Base-by-base conservation (phyloP, 768 basidiomycete genomes). In the Phlebiopsis flavidoalba region DNA sequence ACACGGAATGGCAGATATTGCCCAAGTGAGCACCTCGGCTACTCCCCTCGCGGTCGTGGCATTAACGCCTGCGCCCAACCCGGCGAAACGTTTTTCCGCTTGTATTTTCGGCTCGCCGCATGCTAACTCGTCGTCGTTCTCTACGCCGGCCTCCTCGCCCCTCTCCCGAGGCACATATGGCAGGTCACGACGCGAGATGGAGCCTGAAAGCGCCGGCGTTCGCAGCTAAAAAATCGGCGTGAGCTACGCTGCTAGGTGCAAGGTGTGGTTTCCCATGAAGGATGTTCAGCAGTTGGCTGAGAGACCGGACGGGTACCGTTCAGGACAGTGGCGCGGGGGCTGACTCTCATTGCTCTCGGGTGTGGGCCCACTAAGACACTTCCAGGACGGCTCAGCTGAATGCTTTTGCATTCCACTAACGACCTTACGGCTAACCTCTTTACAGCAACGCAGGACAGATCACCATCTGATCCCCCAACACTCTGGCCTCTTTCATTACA, bases 201-300 rank as follows among this genome's bases (percentile, higher is more conserved):
- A 75, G 76, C 73, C 72, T 78, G 77, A 64, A 84, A 84, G 77
- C 76, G 80, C 73, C 73, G 76, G 73, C 71, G 72, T 64, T 73
- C 80, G 79, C 80, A 77, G 75, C 76, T 70, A 82, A 81, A n/a
- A n/a, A n/a, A 80, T 68, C 69, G 70, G 67, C 79, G 77, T 84
- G 83, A n/a, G 83, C 81, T 79, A 75, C 76, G 73, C 48, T 71
- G 70, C 69, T 70, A 65, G 31, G 24, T n/a, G 19, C 33, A 46
- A 26, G 53, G 53, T 37, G 63, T 43, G 60, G 59, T 50, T n/a
- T n/a, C 10, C 45, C 36, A 68, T 67, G 74, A 64, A 58, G 61
- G 15, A 54, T 64, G 71, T 71, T n/a, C n/a, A 70, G 57, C 37
- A n/a, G 6, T 57, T 19, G 63, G 62, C 14, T 52, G 22, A n/a